A percentile compares a stretch with the other conserved stretches of the same genome.
Evolutionary conservation across 495 filamentous ascomycete genomes (phyloP).

Genomic region (Letharia columbiana): DNA sequence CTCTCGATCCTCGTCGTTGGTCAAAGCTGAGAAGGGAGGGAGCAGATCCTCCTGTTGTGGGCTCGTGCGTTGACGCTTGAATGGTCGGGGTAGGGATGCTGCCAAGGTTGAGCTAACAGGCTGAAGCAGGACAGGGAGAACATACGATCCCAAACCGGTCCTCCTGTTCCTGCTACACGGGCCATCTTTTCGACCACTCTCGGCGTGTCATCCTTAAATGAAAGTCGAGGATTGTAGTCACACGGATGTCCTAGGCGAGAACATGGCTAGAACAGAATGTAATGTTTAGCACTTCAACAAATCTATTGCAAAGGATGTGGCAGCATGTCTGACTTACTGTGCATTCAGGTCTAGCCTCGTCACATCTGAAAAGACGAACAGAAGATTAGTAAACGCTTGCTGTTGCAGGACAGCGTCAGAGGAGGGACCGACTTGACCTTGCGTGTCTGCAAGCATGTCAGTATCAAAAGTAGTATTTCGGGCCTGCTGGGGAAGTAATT

Average conservation of each 20-base stretch:
- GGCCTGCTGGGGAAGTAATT: constrained; percentile 22
- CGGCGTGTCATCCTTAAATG: constrained; percentile 49
- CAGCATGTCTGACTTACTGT: constrained; percentile 32
- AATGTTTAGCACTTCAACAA: not conserved
- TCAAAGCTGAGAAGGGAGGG: constrained; percentile 46
- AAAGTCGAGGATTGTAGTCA: constrained; percentile 48
- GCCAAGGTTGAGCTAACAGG: not conserved
- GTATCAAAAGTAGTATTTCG: constrained; percentile 3
- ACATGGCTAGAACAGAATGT: constrained; percentile 39
- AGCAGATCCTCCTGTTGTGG: constrained; percentile 35
- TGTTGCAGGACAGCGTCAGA: not conserved
- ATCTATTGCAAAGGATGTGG: not conserved
- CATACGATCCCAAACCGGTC: constrained; percentile 19
- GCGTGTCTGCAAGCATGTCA: constrained; percentile 33
- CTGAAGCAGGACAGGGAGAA: not conserved
- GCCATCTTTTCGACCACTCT: constrained; percentile 47
- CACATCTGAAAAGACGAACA: constrained; percentile 36
- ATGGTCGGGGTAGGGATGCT: constrained; percentile 16
- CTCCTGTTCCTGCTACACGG: constrained; percentile 1
- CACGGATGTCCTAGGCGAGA: constrained; percentile 47
- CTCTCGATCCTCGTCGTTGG: constrained; percentile 54
- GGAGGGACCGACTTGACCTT: constrained; percentile 36
- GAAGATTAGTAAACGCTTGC: not conserved
- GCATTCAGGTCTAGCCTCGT: constrained; percentile 45
- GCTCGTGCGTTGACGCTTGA: constrained; percentile 28